A percentile compares a stretch with the other conserved stretches of the same genome.
Conservation (phyloP, 208 protist genomes). For the Trypanosoma caninum region DNA sequence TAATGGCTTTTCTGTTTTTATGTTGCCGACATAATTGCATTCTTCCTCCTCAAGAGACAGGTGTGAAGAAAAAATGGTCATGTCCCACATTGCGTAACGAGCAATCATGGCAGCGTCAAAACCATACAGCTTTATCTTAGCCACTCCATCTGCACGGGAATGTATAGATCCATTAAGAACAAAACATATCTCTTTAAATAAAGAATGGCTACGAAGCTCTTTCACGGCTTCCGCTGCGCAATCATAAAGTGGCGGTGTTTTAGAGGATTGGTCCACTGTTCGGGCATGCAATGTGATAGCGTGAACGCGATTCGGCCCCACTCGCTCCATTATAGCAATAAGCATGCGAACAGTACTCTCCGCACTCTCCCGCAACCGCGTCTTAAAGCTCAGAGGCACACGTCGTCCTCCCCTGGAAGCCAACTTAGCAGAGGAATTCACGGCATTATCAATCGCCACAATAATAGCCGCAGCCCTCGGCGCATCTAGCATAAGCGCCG, state of each 20-base stretch:
- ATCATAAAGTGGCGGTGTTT: slow-evolving; percentile 55
- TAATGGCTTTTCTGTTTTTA: not conserved
- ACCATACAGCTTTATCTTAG: slow-evolving; percentile 47
- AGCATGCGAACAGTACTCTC: slow-evolving; percentile 72
- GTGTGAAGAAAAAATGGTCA: slow-evolving; percentile 70
- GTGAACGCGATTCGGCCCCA: slow-evolving; percentile 45
- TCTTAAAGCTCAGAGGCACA: slow-evolving; percentile 80
- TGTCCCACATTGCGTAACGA: slow-evolving; percentile 94
- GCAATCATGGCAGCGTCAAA: slow-evolving; percentile 94
- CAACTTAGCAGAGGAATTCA: slow-evolving; percentile 24
- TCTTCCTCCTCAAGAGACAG: not conserved
- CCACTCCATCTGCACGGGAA: slow-evolving; percentile 40
- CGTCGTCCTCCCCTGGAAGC: slow-evolving; percentile 18
- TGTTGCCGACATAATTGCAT: not conserved
- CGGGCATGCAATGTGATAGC: slow-evolving; percentile 88
- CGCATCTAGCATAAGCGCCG: slow-evolving; percentile 87
- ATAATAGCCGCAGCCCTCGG: slow-evolving; percentile 64
- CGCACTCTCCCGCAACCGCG: slow-evolving; percentile 46
- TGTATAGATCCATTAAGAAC: slow-evolving; percentile 64
- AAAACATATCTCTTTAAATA: slow-evolving; percentile 50
- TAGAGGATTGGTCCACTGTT: slow-evolving; percentile 50
- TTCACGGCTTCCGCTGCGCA: slow-evolving; percentile 44
- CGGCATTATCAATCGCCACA: slow-evolving; percentile 44
- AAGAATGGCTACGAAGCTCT: slow-evolving; percentile 26
- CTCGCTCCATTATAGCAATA: slow-evolving; percentile 40